These are phyloP conservation scores for Macaranga tanarius DNA, from an alignment of 441 rosid genomes.

Conservation along the genomic window DNA sequence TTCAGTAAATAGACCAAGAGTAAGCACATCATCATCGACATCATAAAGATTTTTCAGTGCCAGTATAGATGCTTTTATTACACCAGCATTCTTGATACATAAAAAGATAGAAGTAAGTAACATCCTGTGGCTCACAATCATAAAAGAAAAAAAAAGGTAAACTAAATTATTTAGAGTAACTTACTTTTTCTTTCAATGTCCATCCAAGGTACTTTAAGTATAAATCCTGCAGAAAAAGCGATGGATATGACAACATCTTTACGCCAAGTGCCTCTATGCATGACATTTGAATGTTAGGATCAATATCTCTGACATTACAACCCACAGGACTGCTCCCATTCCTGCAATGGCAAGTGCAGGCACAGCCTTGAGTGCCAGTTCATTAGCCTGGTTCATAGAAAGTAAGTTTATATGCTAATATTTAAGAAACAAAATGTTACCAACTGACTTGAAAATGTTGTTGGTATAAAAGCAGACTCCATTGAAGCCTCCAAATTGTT, in stretches of 20 bases:
- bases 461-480: conserved; percentile 72
- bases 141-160: conserved; percentile 6
- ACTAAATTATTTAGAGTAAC: conserved; percentile 23
- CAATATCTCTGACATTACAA: conserved; percentile 95
- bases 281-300: conserved; percentile 80
- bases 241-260: conserved; percentile 89
- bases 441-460: conserved; percentile 74
- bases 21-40: conserved; percentile 88
- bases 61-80: conserved; percentile 88
- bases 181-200: conserved; percentile 97
- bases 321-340: too few relatives aligned
- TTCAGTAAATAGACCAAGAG: conserved; percentile 86
- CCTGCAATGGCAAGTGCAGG: conserved; percentile 77
- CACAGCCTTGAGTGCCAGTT: conserved; percentile 60
- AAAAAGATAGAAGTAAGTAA: conserved; percentile 28
- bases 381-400: conserved; percentile 44
- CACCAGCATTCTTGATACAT: conserved; percentile 73
- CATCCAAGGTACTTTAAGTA: conserved; percentile 99
- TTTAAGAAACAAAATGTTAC: conserved; percentile 22
- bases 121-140: conserved; percentile 12
- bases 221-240: conserved; percentile 87
- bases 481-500: conserved; percentile 90
- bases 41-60: conserved; percentile 94
- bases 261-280: conserved; percentile 96
- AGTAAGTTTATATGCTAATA: background rate